phyloP scores from a whole-genome alignment of 139 green algal genomes.

The Volvox reticuliferus region DNA sequence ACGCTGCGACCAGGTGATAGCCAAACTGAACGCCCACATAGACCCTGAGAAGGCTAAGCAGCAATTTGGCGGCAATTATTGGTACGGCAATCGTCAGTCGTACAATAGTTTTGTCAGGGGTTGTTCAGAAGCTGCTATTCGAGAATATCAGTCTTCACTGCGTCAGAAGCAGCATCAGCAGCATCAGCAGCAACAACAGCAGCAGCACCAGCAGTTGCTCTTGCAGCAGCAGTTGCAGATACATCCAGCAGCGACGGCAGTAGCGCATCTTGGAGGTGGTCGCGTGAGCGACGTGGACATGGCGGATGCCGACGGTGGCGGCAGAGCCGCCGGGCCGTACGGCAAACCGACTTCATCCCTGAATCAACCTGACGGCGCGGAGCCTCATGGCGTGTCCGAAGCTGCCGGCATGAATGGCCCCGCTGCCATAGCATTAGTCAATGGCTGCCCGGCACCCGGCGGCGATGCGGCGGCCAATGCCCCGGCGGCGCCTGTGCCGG shows the following conservation, averaged over 20 bases:
- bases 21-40: slow-evolving; percentile 55
- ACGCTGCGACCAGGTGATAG: slow-evolving; percentile 39
- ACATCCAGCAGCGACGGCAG: neutral
- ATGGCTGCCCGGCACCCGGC: neutral
- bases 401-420: neutral
- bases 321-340: neutral
- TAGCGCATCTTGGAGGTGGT: neutral
- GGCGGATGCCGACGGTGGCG: neutral
- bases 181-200: neutral
- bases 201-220: neutral
- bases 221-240: no score
- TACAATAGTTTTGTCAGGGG: slow-evolving; percentile 3
- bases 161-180: slow-evolving; percentile 13
- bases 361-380: neutral
- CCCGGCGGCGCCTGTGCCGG: neutral
- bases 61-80: slow-evolving; percentile 55
- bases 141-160: neutral
- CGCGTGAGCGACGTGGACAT: neutral
- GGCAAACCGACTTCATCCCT: neutral
- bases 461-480: neutral
- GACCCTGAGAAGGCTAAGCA: slow-evolving; percentile 43
- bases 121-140: slow-evolving; percentile 1
- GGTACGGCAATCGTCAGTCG: slow-evolving; percentile 28
- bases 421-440: neutral
- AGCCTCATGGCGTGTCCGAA: neutral